Conservation (phyloP, 495 filamentous ascomycete species). For the Zalerion maritima region DNA sequence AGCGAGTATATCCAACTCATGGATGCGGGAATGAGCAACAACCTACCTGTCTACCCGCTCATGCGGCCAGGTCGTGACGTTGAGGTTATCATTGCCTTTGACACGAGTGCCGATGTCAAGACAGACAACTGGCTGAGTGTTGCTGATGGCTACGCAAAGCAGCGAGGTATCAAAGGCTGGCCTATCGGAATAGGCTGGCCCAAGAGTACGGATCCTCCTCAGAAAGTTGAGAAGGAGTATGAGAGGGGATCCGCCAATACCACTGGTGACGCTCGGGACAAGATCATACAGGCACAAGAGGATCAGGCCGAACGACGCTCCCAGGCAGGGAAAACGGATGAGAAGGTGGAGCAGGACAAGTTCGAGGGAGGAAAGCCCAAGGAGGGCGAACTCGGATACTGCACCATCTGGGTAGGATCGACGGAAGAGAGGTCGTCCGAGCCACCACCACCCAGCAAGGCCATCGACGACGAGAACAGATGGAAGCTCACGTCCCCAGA, state of each 20-base stretch:
- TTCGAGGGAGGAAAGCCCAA: slow-evolving; percentile 20
- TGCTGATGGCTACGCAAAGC: slow-evolving; percentile 78
- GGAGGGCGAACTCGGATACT: slow-evolving; percentile 60
- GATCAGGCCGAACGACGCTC: slow-evolving; percentile 24
- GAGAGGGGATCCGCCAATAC: slow-evolving; percentile 51
- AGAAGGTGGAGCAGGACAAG: slow-evolving; percentile 9
- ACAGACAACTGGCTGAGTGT: slow-evolving; percentile 88
- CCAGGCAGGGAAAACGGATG: slow-evolving; percentile 3
- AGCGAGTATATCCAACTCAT: slow-evolving; percentile 67
- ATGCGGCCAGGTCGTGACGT: slow-evolving; percentile 76
- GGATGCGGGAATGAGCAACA: slow-evolving; percentile 98
- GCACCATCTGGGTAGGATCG: slow-evolving; percentile 88
- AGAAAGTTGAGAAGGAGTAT: slow-evolving; percentile 46
- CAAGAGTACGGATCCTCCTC: slow-evolving; percentile 32
- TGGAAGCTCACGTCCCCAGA: slow-evolving; percentile 62
- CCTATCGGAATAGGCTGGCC: slow-evolving; percentile 88
- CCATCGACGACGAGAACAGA: slow-evolving; percentile 46
- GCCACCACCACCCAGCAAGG: slow-evolving; percentile 42
- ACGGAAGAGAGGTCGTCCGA: slow-evolving; percentile 49
- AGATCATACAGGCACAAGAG: slow-evolving; percentile 46
- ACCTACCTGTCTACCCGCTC: slow-evolving; percentile 87
- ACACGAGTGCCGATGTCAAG: slow-evolving; percentile 70
- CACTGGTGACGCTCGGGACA: slow-evolving; percentile 41
- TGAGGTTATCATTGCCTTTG: slow-evolving; percentile 83
- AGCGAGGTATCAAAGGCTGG: slow-evolving; percentile 85